Evolutionary conservation across 805 yeast genomes (phyloP), one percentile per base, ranked within the genome.

Genomic region (Sungouiozyma ichnusensis): DNA sequence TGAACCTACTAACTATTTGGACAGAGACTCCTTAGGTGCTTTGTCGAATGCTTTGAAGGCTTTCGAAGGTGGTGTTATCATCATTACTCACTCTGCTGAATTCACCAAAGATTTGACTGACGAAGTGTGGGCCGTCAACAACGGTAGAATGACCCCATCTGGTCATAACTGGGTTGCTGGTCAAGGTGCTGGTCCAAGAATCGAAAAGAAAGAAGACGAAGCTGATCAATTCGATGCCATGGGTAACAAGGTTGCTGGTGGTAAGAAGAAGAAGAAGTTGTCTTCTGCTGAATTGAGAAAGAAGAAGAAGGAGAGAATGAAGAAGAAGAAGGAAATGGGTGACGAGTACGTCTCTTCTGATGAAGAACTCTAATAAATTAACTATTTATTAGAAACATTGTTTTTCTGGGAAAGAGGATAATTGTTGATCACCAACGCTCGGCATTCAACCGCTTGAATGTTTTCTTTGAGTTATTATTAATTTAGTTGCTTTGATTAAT

Each of bases 221-320:
- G 98, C 83, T 69, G 97, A 90, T 71, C 85, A 88, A 75, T 90
- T 92, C 76, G 99, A 92, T 76, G 99, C 97, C 65, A 86, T 92
- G 94, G 99, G 99, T 79, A 92, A 92, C 95, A 92, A 92, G 94
- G 80, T 92, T 72, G 88, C 86, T 64, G 74, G 84, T 68, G 85
- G 76, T 69, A 85, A 87, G 84, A 92, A 92, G 94, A 88, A 84
- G 81, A 77, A 78, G 72, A 92, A 92, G 85, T 79, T 92, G 67
- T 85, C 97, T 58, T 87, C 97, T 68, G 97, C 98, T 56, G 99
- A 92, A 74, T 77, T 90, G 71, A 86, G 99, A 82, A 92, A 92
- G 96, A 92, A 92, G 96, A 92, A 92, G 97, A 92, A 92, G 95
- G 98, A 92, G 77, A 87, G 99, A 82, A 88, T 92, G 97, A 86